phyloP scores from a whole-genome alignment of 2,329 filamentous ascomycete species.

The Aciculosporium take region DNA sequence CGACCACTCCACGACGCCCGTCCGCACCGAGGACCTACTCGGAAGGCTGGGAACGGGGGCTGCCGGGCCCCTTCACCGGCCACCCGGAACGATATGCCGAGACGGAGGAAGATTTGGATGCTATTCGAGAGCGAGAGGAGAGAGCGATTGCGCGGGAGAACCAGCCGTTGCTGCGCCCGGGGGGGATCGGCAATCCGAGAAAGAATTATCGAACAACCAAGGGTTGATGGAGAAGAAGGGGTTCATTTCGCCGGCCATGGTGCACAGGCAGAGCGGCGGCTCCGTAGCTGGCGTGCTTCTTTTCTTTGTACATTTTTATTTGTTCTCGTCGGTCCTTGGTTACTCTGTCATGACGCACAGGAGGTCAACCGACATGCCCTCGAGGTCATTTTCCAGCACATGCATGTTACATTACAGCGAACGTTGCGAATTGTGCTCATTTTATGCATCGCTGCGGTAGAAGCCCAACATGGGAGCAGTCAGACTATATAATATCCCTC shows the following conservation, averaged over 20 bases:
- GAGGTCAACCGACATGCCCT: too few relatives aligned
- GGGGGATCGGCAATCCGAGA: conserved; percentile 33
- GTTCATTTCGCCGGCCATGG: background rate
- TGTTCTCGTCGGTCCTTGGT: too few relatives aligned
- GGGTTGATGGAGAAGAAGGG: too few relatives aligned
- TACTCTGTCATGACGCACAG: too few relatives aligned
- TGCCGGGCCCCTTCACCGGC: conserved; percentile 35
- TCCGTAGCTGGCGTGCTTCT: too few relatives aligned
- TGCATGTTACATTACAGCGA: too few relatives aligned
- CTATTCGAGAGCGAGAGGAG: conserved; percentile 36
- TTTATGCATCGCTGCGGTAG: too few relatives aligned
- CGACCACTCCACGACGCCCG: conserved; percentile 18
- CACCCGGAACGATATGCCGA: conserved; percentile 38
- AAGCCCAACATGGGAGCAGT: too few relatives aligned
- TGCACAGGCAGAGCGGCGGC: background rate
- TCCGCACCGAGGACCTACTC: conserved; percentile 30
- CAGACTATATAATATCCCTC: too few relatives aligned
- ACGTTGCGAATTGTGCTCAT: too few relatives aligned
- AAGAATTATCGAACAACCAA: conserved; percentile 24
- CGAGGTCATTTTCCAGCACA: too few relatives aligned
- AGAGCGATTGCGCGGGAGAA: conserved; percentile 35
- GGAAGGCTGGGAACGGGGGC: conserved; percentile 35
- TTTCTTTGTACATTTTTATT: too few relatives aligned
- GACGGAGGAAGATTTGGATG: conserved; percentile 35
- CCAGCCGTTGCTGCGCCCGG: conserved; percentile 34